These are phyloP conservation scores for Backusella parvicylindrica DNA, from an alignment of 192 early-diverging fungal species.

Conservation along the genomic window DNA sequence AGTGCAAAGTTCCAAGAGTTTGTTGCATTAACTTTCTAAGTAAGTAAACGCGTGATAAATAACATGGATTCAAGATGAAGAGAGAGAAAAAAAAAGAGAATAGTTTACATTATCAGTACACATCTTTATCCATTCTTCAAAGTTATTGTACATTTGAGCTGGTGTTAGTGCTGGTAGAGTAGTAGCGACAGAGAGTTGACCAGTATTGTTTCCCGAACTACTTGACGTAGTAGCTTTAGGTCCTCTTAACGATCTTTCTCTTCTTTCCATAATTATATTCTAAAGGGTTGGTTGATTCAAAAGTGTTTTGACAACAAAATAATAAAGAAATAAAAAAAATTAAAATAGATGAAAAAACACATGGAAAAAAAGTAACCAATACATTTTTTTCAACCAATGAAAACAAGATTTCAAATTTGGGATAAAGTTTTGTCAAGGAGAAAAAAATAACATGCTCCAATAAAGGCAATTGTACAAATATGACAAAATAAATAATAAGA, in stretches of 20 bases:
- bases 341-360: background rate
- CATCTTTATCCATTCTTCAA: slow-evolving; percentile 97
- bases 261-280: background rate
- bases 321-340: background rate
- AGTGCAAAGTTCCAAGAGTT: slow-evolving; percentile 97
- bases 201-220: background rate
- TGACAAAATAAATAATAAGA: background rate
- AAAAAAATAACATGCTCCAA: background rate
- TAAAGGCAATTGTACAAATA: background rate
- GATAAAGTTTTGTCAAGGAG: background rate
- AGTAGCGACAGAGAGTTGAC: background rate
- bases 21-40: slow-evolving; percentile 90
- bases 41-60: background rate
- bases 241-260: background rate
- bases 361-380: background rate
- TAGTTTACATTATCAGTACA: slow-evolving; percentile 88
- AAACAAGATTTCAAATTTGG: background rate
- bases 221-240: background rate
- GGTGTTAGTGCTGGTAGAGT: slow-evolving; percentile 23
- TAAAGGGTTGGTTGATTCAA: background rate
- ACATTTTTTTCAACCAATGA: background rate
- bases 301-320: background rate
- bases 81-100: background rate
- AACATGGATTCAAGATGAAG: background rate
- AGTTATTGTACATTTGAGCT: slow-evolving; percentile 48